phyloP scores from a whole-genome alignment of 1,284 basidiomycete species.

The Sanghuangporus weigelae region DNA sequence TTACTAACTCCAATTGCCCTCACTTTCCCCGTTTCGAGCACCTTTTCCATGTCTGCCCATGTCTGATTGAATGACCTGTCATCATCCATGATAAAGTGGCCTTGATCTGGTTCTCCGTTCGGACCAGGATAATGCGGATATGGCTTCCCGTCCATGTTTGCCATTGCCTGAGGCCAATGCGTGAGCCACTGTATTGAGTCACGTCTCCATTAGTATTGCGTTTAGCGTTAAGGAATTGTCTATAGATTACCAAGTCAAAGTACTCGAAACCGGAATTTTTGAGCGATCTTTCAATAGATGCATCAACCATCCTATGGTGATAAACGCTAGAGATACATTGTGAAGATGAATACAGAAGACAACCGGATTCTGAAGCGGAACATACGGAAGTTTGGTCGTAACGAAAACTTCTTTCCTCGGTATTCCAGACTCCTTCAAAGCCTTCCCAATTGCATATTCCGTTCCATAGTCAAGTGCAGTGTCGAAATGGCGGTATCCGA shows the following conservation, averaged over 20 bases:
- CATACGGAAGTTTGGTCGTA: constrained; percentile 36
- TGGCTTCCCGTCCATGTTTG: constrained; percentile 16
- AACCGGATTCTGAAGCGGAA: constrained; percentile 2
- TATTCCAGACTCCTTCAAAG: constrained; percentile 31
- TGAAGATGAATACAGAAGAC: not conserved
- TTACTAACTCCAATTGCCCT: constrained; percentile 38
- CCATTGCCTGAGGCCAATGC: constrained; percentile 21
- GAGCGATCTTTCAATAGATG: constrained; percentile 20
- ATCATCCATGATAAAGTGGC: constrained; percentile 31
- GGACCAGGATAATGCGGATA: constrained; percentile 9
- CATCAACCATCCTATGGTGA: constrained; percentile 19
- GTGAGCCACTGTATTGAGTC: constrained; percentile 19
- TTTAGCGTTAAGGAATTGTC: not conserved
- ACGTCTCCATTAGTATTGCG: not conserved
- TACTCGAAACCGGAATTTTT: constrained; percentile 18
- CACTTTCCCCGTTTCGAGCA: constrained; percentile 37
- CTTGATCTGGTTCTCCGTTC: constrained; percentile 22
- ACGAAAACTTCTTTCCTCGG: constrained; percentile 36
- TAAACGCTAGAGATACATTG: constrained; percentile 16
- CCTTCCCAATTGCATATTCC: constrained; percentile 33
- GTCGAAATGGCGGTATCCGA: constrained; percentile 25
- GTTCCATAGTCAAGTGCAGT: constrained; percentile 28
- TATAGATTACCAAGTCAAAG: constrained; percentile 19
- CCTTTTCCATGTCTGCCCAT: constrained; percentile 48
- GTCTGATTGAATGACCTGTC: constrained; percentile 40